phyloP scores from a whole-genome alignment of 441 rosid species.

The Populus hybrid region DNA sequence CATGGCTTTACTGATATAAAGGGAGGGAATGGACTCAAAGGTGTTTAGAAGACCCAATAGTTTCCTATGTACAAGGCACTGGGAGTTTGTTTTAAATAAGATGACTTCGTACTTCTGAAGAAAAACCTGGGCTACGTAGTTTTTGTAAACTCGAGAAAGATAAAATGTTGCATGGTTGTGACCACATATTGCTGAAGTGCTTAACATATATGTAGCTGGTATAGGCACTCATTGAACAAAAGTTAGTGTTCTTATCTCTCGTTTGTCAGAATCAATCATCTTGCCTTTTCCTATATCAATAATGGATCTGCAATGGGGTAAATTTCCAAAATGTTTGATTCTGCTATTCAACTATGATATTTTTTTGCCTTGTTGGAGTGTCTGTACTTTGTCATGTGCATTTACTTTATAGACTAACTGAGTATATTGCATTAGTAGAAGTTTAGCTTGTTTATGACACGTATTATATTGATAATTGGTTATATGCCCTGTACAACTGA shows the following conservation, averaged over 20 bases:
- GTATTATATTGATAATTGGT: not conserved
- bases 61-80: not conserved
- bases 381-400: not conserved
- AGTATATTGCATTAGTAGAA: not conserved
- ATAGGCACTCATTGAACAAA: not conserved
- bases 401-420: not conserved
- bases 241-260: not conserved
- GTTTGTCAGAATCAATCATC: not conserved
- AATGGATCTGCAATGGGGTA: not conserved
- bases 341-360: not conserved
- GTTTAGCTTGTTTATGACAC: not conserved
- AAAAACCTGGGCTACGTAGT: not conserved
- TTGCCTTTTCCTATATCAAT: not conserved
- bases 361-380: not conserved
- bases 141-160: not conserved
- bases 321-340: not conserved
- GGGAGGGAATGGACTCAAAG: not conserved
- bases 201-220: not conserved
- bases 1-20: too few species aligned
- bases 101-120: not conserved
- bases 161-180: not conserved
- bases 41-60: not conserved
- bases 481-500: not conserved
- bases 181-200: not conserved
- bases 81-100: not conserved